These are phyloP conservation scores for Metschnikowia lunata DNA, from an alignment of 805 yeast genomes.

Conservation along the genomic window DNA sequence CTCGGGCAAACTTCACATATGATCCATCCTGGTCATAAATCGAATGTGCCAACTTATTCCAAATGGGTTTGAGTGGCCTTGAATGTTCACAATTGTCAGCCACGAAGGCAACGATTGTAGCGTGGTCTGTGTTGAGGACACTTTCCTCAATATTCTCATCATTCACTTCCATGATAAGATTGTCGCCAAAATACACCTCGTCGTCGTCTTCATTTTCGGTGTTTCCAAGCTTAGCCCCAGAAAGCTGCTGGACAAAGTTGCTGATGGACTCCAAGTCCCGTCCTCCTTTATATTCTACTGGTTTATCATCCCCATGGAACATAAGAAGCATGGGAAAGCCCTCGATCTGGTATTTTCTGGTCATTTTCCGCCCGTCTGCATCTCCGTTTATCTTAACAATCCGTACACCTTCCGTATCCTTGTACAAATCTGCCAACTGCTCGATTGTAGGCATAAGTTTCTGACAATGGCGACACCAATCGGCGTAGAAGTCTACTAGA, in stretches of 20 bases:
- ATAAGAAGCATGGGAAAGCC: slow-evolving; percentile 66
- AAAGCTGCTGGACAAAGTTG: slow-evolving; percentile 44
- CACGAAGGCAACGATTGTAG: slow-evolving; percentile 49
- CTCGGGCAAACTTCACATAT: slow-evolving; percentile 36
- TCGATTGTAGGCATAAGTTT: slow-evolving; percentile 44
- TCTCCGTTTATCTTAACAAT: slow-evolving; percentile 61
- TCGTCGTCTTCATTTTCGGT: background rate
- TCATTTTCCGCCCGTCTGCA: slow-evolving; percentile 43
- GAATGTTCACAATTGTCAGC: slow-evolving; percentile 62
- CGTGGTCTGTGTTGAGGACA: slow-evolving; percentile 30
- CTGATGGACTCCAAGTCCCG: slow-evolving; percentile 49
- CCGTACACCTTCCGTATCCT: slow-evolving; percentile 35
- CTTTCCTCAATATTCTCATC: slow-evolving; percentile 36
- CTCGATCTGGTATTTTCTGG: slow-evolving; percentile 46
- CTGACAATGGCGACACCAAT: slow-evolving; percentile 72
- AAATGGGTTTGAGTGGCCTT: slow-evolving; percentile 47
- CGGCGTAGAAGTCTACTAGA: slow-evolving; percentile 51
- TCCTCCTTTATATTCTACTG: slow-evolving; percentile 53
- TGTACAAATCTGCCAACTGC: slow-evolving; percentile 29
- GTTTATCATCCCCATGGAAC: slow-evolving; percentile 48
- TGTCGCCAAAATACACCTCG: background rate
- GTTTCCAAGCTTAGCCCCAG: slow-evolving; percentile 23
- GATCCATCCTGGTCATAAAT: slow-evolving; percentile 37
- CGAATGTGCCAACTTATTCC: slow-evolving; percentile 46
- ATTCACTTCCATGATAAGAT: slow-evolving; percentile 8